Evolutionary conservation across 345 rosid species (phyloP), one percentile per base, ranked within the genome.

Genomic region (Brassica carinata): DNA sequence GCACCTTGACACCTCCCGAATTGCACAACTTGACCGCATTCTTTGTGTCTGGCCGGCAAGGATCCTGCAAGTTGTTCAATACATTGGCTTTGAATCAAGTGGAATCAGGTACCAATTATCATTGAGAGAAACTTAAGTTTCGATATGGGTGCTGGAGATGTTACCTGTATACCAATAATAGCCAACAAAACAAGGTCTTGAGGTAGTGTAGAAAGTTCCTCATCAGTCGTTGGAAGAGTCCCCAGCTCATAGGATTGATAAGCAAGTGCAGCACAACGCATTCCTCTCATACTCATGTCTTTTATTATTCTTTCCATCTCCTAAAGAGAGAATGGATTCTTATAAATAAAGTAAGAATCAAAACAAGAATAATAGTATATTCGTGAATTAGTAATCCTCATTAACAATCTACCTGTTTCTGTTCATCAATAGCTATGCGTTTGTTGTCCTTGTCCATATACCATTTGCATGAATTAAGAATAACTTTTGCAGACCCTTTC

Each of bases 401-500:
- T 66, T 31, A 45, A 38, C 86, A 55, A 51, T 88, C 97, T 90
- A 85, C 8, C 8, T n/a, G 67, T 57, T 57, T 66, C 45, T 85
- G 86, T 64, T 82, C 90, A 83, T 87, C 90, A 18, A 88, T 85
- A 71, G 90, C 62, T 62, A 70, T 87, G 82, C 70, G 13, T 34
- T 77, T 57, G 76, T 87, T 87, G 68, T 85, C 82, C 70, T 78
- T 84, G 77, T 91, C 94, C 30, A 88, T 80, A 85, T 89, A 94
- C 36, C 61, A 69, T 11, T 85, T 76, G 84, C 98, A 94, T 17
- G 88, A 85, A 79, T 85, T 85, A 78, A 94, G 83, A 77, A 94
- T 86, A 29, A 88, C 80, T 85, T 94, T 94, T 45, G 98, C 97
- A 43, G 97, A 97, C 73, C 98, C 98, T 84, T 92, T 94, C 98